A percentile compares a stretch with the other conserved stretches of the same genome.
These are phyloP conservation scores for Phytopythium montanum DNA, from an alignment of 352 stramenopile genomes.

Conservation along the genomic window DNA sequence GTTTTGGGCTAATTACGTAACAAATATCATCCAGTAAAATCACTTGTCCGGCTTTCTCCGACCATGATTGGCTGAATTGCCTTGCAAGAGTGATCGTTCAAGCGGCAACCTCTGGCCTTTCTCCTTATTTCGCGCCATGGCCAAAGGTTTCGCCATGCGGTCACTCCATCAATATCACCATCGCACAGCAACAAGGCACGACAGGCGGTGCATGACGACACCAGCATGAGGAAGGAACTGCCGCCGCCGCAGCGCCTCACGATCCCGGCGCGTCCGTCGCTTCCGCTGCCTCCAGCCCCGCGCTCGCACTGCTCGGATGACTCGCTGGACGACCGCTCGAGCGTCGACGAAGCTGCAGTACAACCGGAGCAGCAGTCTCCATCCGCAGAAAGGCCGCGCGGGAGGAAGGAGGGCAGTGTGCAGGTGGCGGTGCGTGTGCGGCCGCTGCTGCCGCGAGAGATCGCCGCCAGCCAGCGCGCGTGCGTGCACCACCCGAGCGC, in stretches of 20 bases:
- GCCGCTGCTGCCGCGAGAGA: slow-evolving; percentile 73
- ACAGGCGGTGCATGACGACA: not conserved
- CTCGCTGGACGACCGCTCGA: slow-evolving; percentile 15
- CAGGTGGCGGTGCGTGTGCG: slow-evolving; percentile 77
- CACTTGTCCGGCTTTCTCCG: not conserved
- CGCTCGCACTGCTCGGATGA: slow-evolving; percentile 18
- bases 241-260: not conserved
- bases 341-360: slow-evolving; percentile 15
- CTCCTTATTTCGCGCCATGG: not conserved
- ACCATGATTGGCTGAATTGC: slow-evolving; percentile 1
- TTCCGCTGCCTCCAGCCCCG: slow-evolving; percentile 2
- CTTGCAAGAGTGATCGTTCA: not conserved
- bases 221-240: slow-evolving; percentile 7
- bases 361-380: slow-evolving; percentile 8
- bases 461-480: slow-evolving; percentile 39
- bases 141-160: not conserved
- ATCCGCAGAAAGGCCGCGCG: not conserved
- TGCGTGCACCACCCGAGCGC: slow-evolving; percentile 37
- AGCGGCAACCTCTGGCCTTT: not conserved
- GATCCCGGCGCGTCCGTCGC: slow-evolving; percentile 3
- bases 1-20: not conserved
- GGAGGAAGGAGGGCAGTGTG: slow-evolving; percentile 63
- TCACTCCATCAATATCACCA: not conserved
- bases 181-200: not conserved
- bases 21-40: slow-evolving; percentile 6